Conservation (phyloP, 768 basidiomycete species). For the Pisolithus sp. region DNA sequence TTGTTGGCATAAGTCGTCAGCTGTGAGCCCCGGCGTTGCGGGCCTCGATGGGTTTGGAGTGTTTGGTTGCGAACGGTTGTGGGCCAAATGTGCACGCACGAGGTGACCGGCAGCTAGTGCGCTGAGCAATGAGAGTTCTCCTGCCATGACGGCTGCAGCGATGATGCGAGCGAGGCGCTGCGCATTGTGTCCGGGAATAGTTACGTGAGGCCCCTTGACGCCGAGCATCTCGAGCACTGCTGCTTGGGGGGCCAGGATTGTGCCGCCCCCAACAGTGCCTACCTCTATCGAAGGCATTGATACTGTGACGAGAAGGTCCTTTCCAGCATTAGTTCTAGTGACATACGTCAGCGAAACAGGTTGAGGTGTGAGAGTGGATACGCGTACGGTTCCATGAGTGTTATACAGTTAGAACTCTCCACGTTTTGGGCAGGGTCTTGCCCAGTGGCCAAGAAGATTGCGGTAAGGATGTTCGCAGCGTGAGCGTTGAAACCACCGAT, state of each 20-base stretch:
- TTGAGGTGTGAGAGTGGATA: conserved; percentile 1
- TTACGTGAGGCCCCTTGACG: conserved; percentile 80
- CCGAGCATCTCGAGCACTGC: conserved; percentile 93
- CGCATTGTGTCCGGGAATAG: conserved; percentile 84
- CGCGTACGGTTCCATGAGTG: conserved; percentile 93
- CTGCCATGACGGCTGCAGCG: conserved; percentile 92
- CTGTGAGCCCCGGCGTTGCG: conserved; percentile 44
- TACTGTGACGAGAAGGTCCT: conserved; percentile 88
- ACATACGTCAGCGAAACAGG: conserved; percentile 1
- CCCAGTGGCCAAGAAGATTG: conserved; percentile 91
- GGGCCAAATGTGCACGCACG: conserved; percentile 87
- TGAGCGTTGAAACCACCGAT: conserved; percentile 99
- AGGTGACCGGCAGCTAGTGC: conserved; percentile 94
- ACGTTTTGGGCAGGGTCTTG: conserved; percentile 99
- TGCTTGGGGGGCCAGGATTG: conserved; percentile 83
- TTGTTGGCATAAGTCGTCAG: conserved; percentile 21
- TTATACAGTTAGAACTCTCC: conserved; percentile 97
- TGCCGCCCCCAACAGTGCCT: conserved; percentile 96
- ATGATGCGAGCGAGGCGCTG: conserved; percentile 86
- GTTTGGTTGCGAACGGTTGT: conserved; percentile 79
- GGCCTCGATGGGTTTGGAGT: conserved; percentile 67
- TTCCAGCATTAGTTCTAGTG: conserved; percentile 72
- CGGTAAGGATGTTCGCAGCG: conserved; percentile 94
- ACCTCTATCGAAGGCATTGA: conserved; percentile 99
- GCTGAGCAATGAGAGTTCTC: conserved; percentile 85